A percentile compares a stretch with the other conserved stretches of the same genome.
phyloP scores from a whole-genome alignment of 2,329 filamentous ascomycete genomes.

The Neodidymelliopsis sp. region DNA sequence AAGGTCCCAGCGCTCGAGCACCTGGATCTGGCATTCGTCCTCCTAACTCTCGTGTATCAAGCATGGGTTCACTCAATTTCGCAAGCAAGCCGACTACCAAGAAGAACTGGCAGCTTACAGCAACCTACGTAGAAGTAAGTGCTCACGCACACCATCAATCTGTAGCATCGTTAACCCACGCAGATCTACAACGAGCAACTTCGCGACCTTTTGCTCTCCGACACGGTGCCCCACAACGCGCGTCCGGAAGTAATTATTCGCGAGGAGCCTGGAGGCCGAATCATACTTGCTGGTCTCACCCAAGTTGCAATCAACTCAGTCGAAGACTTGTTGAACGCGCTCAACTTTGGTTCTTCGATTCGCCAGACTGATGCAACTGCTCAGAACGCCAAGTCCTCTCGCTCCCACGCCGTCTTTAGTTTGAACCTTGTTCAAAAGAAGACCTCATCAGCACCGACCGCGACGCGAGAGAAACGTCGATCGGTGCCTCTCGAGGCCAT shows the following conservation, averaged over 20 bases:
- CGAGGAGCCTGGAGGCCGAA: slow-evolving; percentile 93
- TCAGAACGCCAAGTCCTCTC: slow-evolving; percentile 96
- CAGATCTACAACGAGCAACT: slow-evolving; percentile 98
- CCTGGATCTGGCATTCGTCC: slow-evolving; percentile 83
- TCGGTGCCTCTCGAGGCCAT: slow-evolving; percentile 86
- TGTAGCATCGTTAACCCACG: slow-evolving; percentile 23
- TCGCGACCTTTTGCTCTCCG: slow-evolving; percentile 85
- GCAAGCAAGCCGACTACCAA: slow-evolving; percentile 60
- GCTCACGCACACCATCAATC: background rate
- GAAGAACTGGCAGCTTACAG: slow-evolving; percentile 88
- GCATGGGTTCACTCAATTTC: slow-evolving; percentile 58
- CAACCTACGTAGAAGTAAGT: slow-evolving; percentile 80
- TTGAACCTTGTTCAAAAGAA: slow-evolving; percentile 91
- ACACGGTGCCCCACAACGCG: slow-evolving; percentile 72
- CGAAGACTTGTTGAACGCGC: slow-evolving; percentile 85
- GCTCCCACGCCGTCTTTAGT: slow-evolving; percentile 96
- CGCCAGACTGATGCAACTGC: slow-evolving; percentile 96
- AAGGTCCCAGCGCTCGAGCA: slow-evolving; percentile 64
- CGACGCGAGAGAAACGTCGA: slow-evolving; percentile 78
- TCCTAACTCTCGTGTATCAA: slow-evolving; percentile 71
- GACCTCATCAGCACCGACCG: slow-evolving; percentile 57
- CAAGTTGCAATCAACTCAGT: slow-evolving; percentile 90
- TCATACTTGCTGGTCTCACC: slow-evolving; percentile 87
- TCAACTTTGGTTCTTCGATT: slow-evolving; percentile 92
- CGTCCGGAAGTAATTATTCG: slow-evolving; percentile 85